Base-by-base conservation (phyloP, 257 asterid genomes). In the Salvia rosmarinus region DNA sequence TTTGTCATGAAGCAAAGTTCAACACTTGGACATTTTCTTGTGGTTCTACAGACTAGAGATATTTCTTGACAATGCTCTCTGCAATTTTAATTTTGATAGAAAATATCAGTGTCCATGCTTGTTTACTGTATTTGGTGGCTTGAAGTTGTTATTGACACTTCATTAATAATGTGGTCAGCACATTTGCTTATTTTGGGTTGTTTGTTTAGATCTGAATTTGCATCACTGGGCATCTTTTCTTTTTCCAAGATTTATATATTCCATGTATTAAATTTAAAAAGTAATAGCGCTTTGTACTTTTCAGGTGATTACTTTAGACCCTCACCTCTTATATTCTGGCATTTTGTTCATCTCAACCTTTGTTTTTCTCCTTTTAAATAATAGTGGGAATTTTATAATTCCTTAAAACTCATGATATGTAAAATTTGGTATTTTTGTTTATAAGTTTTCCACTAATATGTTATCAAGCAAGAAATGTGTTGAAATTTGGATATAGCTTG, bases 271-370 rank as follows among this genome's bases (percentile, higher is more conserved):
- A n/a, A 14, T 51, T 23, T 49, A 59, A 16, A 39, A 46, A 8
- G 16, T 16, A 32, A 46, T n/a, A 6, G 19, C 19, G 37, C 51
- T 4, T 63, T 32, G 56, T 13, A 3, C 9, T 25, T 71, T 64
- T 55, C 4, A 56, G 60, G 60, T 20, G 14, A 9, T 49, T 46
- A 6, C 50, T 12, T 52, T 30, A 55, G 52, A 63, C 23, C 59
- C n/a, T 65, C 11, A 35, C 44, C 28, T 16, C 40, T 9, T 16
- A 28, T 47, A 28, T 46, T 17, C 2, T 44, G 63, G 34, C 43
- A 30, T 37, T 67, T 9, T 59, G 13, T 75, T 50, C 40, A 49
- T 49, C 52, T 58, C 10, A 11, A 25, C 39, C n/a, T 68, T 49
- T 49, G 39, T 56, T 23, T 23, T 60, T 65, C 21, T 35, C 63